Base-by-base conservation (phyloP, 2,329 filamentous ascomycete genomes). In the Phymatotrichopsis omnivora region DNA sequence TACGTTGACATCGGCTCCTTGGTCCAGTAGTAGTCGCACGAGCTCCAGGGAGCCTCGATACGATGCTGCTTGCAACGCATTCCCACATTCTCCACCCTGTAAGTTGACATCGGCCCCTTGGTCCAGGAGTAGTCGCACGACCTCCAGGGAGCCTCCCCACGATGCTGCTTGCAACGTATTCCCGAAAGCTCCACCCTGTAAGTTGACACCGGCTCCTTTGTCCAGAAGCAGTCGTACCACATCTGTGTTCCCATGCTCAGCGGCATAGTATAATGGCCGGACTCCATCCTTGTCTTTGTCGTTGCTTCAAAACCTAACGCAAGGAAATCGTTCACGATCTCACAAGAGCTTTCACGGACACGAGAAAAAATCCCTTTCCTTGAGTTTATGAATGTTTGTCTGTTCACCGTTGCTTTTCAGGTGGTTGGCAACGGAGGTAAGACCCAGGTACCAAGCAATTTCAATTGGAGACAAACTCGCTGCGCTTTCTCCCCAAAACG, bases 21-120 rank as follows among this genome's bases (percentile, higher is more conserved):
- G 43, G 7, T 51, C 35, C 2, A 53, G 39, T 7, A 57, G 55
- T 3, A 63, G 33, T 22, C 55, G 36, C n/a, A 62, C 52, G n/a
- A 64, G 49, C 12, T 55, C 49, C 25, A 58, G 30, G 19, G 60
- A 49, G 6, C 57, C 59, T 2, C 32, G 22, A 22, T 23, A 40
- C 6, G 60, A 56, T 7, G 60, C 61, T 20, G 52, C 47, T 16
- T 53, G 41, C n/a, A 59, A 40, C 23, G 54, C 47, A 45, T 45
- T 54, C 22, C 53, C 52, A 37, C 46, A 53, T 3, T 30, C 34
- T 12, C 22, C 43, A 24, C 41, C 38, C 20, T 33, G 44, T 32
- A 32, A 25, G 22, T 56, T 55, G 23, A 56, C 42, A 29, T 56
- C 47, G 3, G 54, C 58, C 7, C 57, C 57, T 10, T 51, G 38